Evolutionary conservation across 1,284 basidiomycete genomes (phyloP), one percentile per base, ranked within the genome.

Genomic region (Chalciporus piperatoides): DNA sequence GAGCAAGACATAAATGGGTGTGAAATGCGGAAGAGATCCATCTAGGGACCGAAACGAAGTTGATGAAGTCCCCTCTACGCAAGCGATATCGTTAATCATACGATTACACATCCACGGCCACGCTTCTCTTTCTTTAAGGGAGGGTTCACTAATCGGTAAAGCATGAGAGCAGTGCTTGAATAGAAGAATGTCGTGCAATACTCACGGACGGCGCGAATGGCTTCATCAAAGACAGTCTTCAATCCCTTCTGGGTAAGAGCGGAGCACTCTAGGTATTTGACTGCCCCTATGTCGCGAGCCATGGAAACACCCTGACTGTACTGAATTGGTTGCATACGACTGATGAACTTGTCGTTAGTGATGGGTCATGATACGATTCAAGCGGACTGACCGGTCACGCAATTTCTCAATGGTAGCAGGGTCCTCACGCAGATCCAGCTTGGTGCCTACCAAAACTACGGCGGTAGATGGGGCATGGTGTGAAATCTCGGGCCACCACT

Each of bases 211-310:
- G 87, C 87, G 54, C 93, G 84, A 65, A 97, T 97, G 28, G 93
- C 93, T 71, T 97, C 94, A 68, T 97, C 95, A 68, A 97, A 97
- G 39, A 97, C 94, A 41, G 86, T 92, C 82, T 97, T 97, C 62
- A 97, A 73, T 19, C 93, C 95, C 73, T 97, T 96, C 77, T 99
- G 97, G 40, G 97, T 98, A 62, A 99, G 75, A 37, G 97, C 97
- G 23, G 93, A 97, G 69, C 96, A 98, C 71, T 99, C 96, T 52
- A 98, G 74, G 67, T 98, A 99, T 70, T 94, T 96, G 59, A 96
- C 90, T 30, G 96, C 96, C 33, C 89, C 88, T 58, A 99, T 97
- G 62, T 98, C 94, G 64, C 87, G 88, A 51, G 86, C 84, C 92
- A 97, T 94, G 46, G 83, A 78, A 35, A 92, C 85, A 49, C 93